A percentile compares a stretch with the other conserved stretches of the same genome.
Conservation (phyloP, 495 filamentous ascomycete genomes). For the Podospora australis region DNA sequence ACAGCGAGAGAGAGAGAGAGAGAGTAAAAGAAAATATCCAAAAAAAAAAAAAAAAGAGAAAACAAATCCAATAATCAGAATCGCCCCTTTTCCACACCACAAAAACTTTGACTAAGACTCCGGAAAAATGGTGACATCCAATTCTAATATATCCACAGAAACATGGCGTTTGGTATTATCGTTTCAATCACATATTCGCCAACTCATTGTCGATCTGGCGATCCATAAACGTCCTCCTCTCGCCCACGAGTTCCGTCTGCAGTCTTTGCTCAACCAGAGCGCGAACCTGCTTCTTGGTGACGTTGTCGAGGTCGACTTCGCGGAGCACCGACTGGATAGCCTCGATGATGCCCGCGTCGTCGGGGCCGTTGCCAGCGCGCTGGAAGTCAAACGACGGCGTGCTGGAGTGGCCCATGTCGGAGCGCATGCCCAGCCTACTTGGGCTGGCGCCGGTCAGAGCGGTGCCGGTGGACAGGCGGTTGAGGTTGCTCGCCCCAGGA, state of each 20-base stretch:
- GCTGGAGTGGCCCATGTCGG: conserved; percentile 40
- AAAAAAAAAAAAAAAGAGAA: background rate
- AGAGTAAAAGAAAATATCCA: background rate
- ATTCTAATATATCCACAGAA: background rate
- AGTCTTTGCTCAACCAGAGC: conserved; percentile 87
- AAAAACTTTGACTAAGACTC: background rate
- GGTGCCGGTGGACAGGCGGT: conserved; percentile 34
- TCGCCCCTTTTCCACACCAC: background rate
- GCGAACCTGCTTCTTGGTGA: conserved; percentile 96
- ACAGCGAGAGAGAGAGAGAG: background rate
- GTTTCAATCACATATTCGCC: conserved; percentile 69
- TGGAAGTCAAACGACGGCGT: conserved; percentile 75
- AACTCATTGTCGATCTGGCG: conserved; percentile 87
- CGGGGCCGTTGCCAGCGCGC: conserved; percentile 55
- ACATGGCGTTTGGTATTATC: background rate
- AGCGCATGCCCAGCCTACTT: conserved; percentile 35
- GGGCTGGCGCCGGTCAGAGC: conserved; percentile 34
- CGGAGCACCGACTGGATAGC: conserved; percentile 72
- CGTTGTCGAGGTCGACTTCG: conserved; percentile 90
- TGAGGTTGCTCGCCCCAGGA: conserved; percentile 28
- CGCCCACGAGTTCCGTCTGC: conserved; percentile 77
- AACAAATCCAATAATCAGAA: background rate
- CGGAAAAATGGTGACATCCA: background rate
- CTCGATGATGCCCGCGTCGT: conserved; percentile 70
- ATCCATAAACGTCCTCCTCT: conserved; percentile 79